Evolutionary conservation across 2,329 filamentous ascomycete species (phyloP), one percentile per base, ranked within the genome.

Genomic region (Fusarium domesticum): DNA sequence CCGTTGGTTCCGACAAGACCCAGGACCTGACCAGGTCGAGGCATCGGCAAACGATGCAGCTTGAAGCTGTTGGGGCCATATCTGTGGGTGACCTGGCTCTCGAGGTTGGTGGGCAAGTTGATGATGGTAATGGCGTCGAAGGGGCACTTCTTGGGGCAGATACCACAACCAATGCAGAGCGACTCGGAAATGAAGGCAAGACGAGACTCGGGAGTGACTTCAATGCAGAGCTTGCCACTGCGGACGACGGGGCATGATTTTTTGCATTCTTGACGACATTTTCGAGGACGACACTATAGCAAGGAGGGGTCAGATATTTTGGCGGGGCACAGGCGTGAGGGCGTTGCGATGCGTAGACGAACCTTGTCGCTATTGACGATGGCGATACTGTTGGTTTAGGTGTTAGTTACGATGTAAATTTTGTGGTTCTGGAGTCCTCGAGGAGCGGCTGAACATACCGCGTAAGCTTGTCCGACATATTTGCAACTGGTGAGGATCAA

Each of bases 31-130:
- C 93, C 93, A 23, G 93, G 92, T 49, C 93, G 85, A 53, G 93
- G 93, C 81, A 92, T 96, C 45, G 95, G 93, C 64, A 97, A 79
- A 61, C 95, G 85, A 72, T 98, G 93, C 57, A 98, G 83, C 80
- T 98, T 98, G 83, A 98, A 98, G 75, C 91, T 96, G 80, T 98
- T 98, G 69, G 93, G 92, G 43, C 92, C 95, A 77, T 98, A 98
- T 67, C 93, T 87, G 71, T 98, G 95, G 59, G 93, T 97, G 64
- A 98, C 90, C 70, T 97, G 88, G 57, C 87, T 95, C 72, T 98
- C 93, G 70, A 98, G 86, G 74, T 98, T 98, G 69, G 93, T 98
- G 60, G 95, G 93, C 78, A 98, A 76, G 77, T 98, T 98, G 89
- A 98, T 98, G 71, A 98, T 98, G 70, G 92, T 95, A 73, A 98